phyloP scores from a whole-genome alignment of 1,284 basidiomycete genomes.

The Puccinia horiana region DNA sequence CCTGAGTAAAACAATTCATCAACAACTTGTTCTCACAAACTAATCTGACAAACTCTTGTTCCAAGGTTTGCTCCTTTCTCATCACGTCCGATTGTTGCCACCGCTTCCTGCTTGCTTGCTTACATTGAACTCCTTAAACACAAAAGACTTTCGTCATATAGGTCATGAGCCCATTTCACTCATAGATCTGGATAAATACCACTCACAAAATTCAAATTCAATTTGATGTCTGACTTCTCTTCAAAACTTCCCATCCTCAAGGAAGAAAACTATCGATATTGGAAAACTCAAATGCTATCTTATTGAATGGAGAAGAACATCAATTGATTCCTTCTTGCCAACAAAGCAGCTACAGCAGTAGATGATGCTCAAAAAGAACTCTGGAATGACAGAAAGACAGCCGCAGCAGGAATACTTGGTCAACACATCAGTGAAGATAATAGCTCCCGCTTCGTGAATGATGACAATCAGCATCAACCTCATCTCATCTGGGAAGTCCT shows the following conservation, averaged over 20 bases:
- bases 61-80: too few species aligned
- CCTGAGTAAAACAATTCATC: too few species aligned
- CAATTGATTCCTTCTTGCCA: neutral
- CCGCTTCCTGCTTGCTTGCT: too few species aligned
- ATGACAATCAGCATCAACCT: neutral
- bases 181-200: neutral
- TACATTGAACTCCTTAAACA: too few species aligned
- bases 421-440: neutral
- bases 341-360: neutral
- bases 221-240: neutral
- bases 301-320: neutral
- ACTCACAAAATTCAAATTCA: neutral
- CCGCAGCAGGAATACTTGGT: neutral
- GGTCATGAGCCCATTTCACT: neutral
- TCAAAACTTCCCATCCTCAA: neutral
- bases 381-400: neutral
- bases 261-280: neutral
- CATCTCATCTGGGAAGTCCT: neutral
- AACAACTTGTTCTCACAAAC: too few species aligned
- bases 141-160: neutral
- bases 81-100: too few species aligned
- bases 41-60: too few species aligned
- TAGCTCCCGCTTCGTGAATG: neutral
- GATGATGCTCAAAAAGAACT: neutral
- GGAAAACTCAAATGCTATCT: neutral